Evolutionary conservation across 169 alveolate genomes (phyloP).

Genomic region (Cardiosporidium cionae): DNA sequence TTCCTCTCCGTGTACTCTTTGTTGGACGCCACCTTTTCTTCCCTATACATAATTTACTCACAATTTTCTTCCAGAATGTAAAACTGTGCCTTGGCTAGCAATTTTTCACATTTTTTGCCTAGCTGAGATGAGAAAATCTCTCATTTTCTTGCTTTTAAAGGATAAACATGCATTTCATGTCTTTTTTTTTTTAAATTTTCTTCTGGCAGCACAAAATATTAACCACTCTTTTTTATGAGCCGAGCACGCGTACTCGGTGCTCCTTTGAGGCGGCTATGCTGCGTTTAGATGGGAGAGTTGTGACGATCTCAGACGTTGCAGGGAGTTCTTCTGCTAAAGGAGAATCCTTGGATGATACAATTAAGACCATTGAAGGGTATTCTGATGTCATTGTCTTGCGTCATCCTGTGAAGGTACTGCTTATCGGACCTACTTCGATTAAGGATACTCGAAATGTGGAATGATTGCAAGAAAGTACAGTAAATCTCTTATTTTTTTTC

Average conservation of each 20-base stretch:
- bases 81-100: too few relatives aligned
- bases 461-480: neutral
- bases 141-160: too few relatives aligned
- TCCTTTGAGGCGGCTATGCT: slow-evolving; percentile 69
- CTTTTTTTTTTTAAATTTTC: too few relatives aligned
- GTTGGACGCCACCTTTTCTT: too few relatives aligned
- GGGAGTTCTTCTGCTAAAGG: slow-evolving; percentile 53
- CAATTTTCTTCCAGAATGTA: too few relatives aligned
- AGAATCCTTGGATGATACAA: slow-evolving; percentile 64
- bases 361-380: slow-evolving; percentile 49
- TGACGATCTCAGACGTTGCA: neutral
- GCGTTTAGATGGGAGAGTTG: slow-evolving; percentile 52
- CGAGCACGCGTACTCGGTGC: slow-evolving; percentile 74
- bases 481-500: neutral
- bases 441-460: neutral
- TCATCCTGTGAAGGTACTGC: slow-evolving; percentile 21
- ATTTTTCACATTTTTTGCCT: too few relatives aligned
- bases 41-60: too few relatives aligned
- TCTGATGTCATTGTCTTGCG: slow-evolving; percentile 58
- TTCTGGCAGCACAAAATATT: slow-evolving; percentile 30
- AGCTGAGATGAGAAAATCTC: too few relatives aligned
- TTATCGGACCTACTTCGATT: neutral
- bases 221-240: slow-evolving; percentile 53
- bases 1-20: too few relatives aligned
- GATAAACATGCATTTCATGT: too few relatives aligned